Conservation (phyloP, 2,329 filamentous ascomycete genomes). For the Daldinia sp. region DNA sequence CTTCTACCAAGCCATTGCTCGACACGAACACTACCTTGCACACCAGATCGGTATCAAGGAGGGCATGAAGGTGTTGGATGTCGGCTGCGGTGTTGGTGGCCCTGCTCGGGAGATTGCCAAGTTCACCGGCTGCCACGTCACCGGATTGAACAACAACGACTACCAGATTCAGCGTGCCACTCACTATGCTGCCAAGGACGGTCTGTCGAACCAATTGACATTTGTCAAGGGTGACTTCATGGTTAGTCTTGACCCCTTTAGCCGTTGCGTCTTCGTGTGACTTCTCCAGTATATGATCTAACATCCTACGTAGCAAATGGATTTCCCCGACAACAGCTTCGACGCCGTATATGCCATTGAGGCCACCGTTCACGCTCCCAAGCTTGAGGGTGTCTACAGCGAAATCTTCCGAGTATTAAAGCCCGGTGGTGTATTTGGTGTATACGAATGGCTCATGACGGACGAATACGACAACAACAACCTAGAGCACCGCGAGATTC, state of each 20-base stretch:
- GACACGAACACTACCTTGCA: conserved; percentile 97
- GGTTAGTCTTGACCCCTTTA: conserved; percentile 54
- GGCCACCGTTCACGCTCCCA: conserved; percentile 93
- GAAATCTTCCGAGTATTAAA: conserved; percentile 96
- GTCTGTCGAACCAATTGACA: conserved; percentile 77
- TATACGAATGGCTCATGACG: conserved; percentile 99
- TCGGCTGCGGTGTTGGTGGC: conserved; percentile 95
- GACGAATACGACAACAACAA: conserved; percentile 92
- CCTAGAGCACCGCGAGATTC: conserved; percentile 85
- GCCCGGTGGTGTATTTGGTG: conserved; percentile 93
- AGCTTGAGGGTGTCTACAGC: conserved; percentile 88
- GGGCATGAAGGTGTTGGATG: conserved; percentile 90
- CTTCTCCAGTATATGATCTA: not conserved
- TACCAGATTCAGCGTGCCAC: conserved; percentile 98
- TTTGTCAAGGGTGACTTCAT: conserved; percentile 98
- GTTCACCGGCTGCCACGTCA: conserved; percentile 88
- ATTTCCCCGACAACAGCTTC: conserved; percentile 89
- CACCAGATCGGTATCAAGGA: conserved; percentile 86
- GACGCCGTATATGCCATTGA: conserved; percentile 98
- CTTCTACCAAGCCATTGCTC: conserved; percentile 90
- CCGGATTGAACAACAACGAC: conserved; percentile 98
- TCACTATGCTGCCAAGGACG: conserved; percentile 82
- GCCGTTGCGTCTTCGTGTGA: not conserved
- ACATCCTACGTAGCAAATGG: conserved; percentile 77
- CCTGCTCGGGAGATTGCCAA: conserved; percentile 96